A percentile compares a stretch with the other conserved stretches of the same genome.
Evolutionary conservation across 129 eudicot genomes (phyloP).

Genomic region (Flaveria brownii): DNA sequence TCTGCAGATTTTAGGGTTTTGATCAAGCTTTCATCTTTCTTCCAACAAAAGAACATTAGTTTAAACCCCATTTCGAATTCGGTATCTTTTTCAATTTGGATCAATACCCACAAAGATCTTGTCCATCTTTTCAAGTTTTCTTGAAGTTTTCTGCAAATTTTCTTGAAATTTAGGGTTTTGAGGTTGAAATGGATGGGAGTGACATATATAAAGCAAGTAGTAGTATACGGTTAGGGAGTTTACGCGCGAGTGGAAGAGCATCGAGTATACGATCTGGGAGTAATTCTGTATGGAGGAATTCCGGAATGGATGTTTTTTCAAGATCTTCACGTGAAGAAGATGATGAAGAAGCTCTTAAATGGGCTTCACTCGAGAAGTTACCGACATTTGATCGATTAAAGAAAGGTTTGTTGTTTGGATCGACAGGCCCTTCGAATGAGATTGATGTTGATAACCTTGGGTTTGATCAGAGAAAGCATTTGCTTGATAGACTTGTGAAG

Average conservation of each 20-base stretch:
- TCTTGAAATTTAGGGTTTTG: slow-evolving; percentile 5
- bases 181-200: slow-evolving; percentile 31
- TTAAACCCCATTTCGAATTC: not conserved
- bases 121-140: not conserved
- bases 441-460: slow-evolving; percentile 66
- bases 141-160: not conserved
- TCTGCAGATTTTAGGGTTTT: not conserved
- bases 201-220: slow-evolving; percentile 40
- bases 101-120: not conserved
- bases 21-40: not conserved
- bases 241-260: slow-evolving; percentile 27
- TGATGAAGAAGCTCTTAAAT: slow-evolving; percentile 85
- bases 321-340: slow-evolving; percentile 60
- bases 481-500: slow-evolving; percentile 63
- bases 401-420: slow-evolving; percentile 65
- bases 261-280: slow-evolving; percentile 52
- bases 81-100: not conserved
- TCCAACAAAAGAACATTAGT: not conserved
- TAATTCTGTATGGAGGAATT: slow-evolving; percentile 53
- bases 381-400: slow-evolving; percentile 79
- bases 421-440: slow-evolving; percentile 50
- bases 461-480: slow-evolving; percentile 42
- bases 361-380: slow-evolving; percentile 90
- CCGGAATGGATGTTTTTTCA: slow-evolving; percentile 55
- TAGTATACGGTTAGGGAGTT: slow-evolving; percentile 36